Evolutionary conservation across 805 yeast species (phyloP), one percentile per base, ranked within the genome.

Genomic region (Kuraishia borneana): DNA sequence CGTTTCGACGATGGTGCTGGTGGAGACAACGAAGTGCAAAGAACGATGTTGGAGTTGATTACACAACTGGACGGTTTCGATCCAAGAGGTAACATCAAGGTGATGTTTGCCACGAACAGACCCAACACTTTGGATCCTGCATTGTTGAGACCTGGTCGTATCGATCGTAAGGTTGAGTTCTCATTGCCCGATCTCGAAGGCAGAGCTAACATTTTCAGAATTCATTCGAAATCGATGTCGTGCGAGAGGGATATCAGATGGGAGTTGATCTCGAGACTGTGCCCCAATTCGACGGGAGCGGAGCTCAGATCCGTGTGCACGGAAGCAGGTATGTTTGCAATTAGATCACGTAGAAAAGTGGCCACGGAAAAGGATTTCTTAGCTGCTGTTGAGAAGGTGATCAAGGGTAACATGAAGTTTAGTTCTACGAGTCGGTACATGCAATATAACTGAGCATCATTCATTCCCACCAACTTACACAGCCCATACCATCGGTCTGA

Each of bases 261-360:
- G 99, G 98, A 92, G 63, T 72, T 92, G 51, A 92, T 92, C 51
- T 88, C 97, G 16, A 74, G 99, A 55, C 68, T 92, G 52, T 92
- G 98, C 65, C 98, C 98, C 41, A 92, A 94, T 56, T 82, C 95
- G 14, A 92, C 98, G 1, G 99, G 99, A 59, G 99, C 99, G 3
- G 98, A 92, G 64, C 69, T 92, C 48, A 79, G 98, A 55, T 89
- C 97, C 5, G 98, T 92, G 13, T 92, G 98, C 60, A 92, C 98
- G 1, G 99, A 92, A 60, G 98, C 98, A 3, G 99, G 99, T 50
- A 92, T 92, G 98, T 92, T 88, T 68, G 98, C 99, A 30, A 92
- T 92, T 36, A 76, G 99, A 50, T 96, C 97, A 14, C 77, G 99
- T 61, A 75, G 98, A 65, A 92, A 92, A 66, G 96, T 92, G 29